Evolutionary conservation across 108 stramenopile genomes (phyloP).

Genomic region (Cyclostephanos tholiformis): DNA sequence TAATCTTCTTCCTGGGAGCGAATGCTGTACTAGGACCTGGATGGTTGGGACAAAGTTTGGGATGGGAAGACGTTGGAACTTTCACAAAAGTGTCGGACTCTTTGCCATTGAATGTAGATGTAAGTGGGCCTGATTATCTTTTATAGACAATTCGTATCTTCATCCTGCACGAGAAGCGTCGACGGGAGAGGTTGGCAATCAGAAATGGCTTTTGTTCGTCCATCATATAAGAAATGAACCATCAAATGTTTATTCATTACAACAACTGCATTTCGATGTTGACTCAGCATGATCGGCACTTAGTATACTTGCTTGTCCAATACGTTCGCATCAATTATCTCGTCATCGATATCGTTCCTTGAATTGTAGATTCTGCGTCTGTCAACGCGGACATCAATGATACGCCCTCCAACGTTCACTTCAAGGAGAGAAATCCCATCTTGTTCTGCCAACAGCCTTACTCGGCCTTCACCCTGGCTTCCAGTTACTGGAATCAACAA

Average conservation of each 20-base stretch:
- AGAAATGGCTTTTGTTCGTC: not conserved
- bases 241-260: not conserved
- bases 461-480: not conserved
- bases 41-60: constrained; percentile 74
- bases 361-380: not conserved
- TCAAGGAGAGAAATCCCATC: constrained; percentile 1
- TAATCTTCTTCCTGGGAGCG: constrained; percentile 66
- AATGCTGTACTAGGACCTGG: constrained; percentile 73
- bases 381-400: constrained; percentile 6
- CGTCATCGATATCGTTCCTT: not conserved
- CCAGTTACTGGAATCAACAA: not conserved
- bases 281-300: not conserved
- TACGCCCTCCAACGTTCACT: constrained; percentile 1
- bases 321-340: constrained; percentile 12
- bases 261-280: not conserved
- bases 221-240: not conserved
- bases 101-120: constrained; percentile 67
- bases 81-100: constrained; percentile 67
- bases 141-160: constrained; percentile 20
- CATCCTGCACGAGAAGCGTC: not conserved
- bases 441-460: constrained; percentile 7
- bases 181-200: not conserved
- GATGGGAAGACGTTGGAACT: constrained; percentile 66
- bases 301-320: constrained; percentile 9
- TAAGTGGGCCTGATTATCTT: constrained; percentile 57